Evolutionary conservation across 129 eudicot genomes (phyloP), one percentile per base, ranked within the genome.

Genomic region (Artemisia argyi): DNA sequence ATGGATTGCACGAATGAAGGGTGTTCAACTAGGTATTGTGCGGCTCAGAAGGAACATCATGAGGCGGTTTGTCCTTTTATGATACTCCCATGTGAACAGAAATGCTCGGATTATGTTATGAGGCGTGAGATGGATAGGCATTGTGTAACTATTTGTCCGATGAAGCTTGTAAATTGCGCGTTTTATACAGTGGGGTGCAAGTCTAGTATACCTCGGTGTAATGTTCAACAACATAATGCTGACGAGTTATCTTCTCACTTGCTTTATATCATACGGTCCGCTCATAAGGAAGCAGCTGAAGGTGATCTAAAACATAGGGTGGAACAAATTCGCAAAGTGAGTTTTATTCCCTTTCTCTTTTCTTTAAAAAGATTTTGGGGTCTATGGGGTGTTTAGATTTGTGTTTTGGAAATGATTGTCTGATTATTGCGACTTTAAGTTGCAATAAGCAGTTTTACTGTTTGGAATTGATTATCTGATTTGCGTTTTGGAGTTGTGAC

Each of bases 41-140:
- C 91, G 10, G 92, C 80, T 80, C 89, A 82, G 19, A 51, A 70
- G 66, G 96, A 85, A 16, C 50, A 82, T 17, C 98, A 94, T 75
- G 98, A 94, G 63, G 85, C 96, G 0, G n/a, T 84, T 26, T 94
- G 98, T 49, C 98, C 96, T 24, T 94, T 94, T 30, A 90, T 87
- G 83, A 76, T 94, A 53, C 89, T 94, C 44, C 84, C 84, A 7
- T 94, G 98, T 73, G 98, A 94, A 61, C 98, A 94, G 82, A 87
- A 90, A 42, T 94, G 98, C 75, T 60, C 87, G 12, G 87, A 71
- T 6, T 76, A 10, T 52, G 71, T 94, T 49, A 82, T 90, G 96
- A 90, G 98, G 82, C 87, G 97, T 11, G 98, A 94, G 26, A 94
- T 94, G 98, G 97, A 94, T 76, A 78, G 90, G 62, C 98, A 94